These are phyloP conservation scores for Trametes sp. DNA, from an alignment of 1,284 basidiomycete species.

Conservation along the genomic window DNA sequence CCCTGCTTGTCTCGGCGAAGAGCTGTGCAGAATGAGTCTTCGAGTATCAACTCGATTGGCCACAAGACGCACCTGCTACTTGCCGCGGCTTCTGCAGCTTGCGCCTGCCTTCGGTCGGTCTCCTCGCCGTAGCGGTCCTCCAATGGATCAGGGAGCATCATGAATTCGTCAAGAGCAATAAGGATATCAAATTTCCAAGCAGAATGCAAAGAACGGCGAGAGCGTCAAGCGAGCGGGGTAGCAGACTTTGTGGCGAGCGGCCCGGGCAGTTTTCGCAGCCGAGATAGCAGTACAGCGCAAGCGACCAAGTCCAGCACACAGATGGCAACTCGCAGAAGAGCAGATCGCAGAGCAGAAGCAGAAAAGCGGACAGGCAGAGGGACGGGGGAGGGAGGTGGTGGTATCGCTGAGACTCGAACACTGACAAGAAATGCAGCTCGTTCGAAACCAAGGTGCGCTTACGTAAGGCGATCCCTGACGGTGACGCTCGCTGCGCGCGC, in stretches of 20 bases:
- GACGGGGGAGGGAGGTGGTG: constrained; percentile 19
- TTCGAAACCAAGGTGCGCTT: constrained; percentile 30
- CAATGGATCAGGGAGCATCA: constrained; percentile 22
- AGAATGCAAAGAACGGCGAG: not conserved
- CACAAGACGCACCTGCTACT: constrained; percentile 19
- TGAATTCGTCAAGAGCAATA: not conserved
- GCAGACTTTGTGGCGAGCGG: not conserved
- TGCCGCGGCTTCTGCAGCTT: constrained; percentile 2
- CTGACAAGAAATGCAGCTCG: constrained; percentile 28
- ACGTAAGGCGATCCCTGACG: constrained; percentile 22
- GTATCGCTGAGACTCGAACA: constrained; percentile 29
- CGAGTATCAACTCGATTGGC: not conserved
- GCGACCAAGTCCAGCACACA: not conserved
- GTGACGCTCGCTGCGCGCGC: not conserved
- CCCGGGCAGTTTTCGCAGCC: constrained; percentile 5
- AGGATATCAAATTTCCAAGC: not conserved
- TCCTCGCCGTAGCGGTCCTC: constrained; percentile 5
- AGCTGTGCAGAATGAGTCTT: constrained; percentile 10
- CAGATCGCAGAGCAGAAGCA: not conserved
- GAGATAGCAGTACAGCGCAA: not conserved
- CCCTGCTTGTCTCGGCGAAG: constrained; percentile 9
- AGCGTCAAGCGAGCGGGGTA: constrained; percentile 11
- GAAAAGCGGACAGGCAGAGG: not conserved
- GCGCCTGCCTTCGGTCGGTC: not conserved
- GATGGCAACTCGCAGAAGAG: not conserved